A percentile compares a stretch with the other conserved stretches of the same genome.
phyloP scores from a whole-genome alignment of 257 asterid species.

The Datura wrightii region DNA sequence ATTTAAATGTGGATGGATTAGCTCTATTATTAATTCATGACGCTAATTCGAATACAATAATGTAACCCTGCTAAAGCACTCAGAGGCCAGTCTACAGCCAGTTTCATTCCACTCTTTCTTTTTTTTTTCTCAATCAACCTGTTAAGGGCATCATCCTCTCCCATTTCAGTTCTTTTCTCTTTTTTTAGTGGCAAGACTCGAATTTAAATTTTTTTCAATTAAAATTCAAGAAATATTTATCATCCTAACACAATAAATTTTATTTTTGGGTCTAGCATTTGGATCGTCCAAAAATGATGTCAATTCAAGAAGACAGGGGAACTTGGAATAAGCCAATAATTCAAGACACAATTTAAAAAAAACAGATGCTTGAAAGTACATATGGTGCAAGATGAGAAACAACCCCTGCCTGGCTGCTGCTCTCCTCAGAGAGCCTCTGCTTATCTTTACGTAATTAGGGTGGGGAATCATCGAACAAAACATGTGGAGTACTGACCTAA shows the following conservation, averaged over 20 bases:
- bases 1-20: not conserved
- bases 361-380: not conserved
- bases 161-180: too few relatives aligned
- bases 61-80: not conserved
- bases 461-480: slow-evolving; percentile 21
- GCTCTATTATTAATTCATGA: not conserved
- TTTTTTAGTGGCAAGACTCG: too few relatives aligned
- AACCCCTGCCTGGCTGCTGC: not conserved
- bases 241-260: not conserved
- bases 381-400: slow-evolving; percentile 24
- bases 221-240: too few relatives aligned
- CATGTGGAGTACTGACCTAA: slow-evolving; percentile 29
- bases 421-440: not conserved
- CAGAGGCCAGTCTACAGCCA: not conserved
- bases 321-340: slow-evolving; percentile 22
- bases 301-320: not conserved
- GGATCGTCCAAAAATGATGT: not conserved
- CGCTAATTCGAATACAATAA: not conserved
- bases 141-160: too few relatives aligned
- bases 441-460: not conserved
- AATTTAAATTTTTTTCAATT: too few relatives aligned
- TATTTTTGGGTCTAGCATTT: not conserved
- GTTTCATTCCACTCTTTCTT: not conserved
- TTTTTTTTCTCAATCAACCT: not conserved
- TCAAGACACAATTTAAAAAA: not conserved